Conservation (phyloP, 2,329 filamentous ascomycete species). For the Xylariaceae sp. region DNA sequence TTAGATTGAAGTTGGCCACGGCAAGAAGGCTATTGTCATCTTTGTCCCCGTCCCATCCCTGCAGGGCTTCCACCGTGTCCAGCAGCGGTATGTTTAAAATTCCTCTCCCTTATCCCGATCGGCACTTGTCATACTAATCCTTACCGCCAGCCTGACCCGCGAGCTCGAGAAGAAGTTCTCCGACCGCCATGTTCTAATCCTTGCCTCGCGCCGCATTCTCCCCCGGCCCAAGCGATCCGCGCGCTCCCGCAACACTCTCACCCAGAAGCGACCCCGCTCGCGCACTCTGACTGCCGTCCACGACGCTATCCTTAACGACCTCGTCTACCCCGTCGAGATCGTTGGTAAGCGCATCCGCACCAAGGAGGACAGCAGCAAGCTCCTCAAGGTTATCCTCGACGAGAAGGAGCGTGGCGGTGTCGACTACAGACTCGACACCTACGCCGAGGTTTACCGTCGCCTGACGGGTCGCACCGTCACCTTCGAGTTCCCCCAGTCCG, state of each 20-base stretch:
- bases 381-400: constrained; percentile 97
- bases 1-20: constrained; percentile 99
- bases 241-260: constrained; percentile 93
- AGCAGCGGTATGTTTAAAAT: constrained; percentile 80
- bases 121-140: constrained; percentile 24
- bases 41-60: constrained; percentile 99
- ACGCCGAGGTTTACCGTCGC: constrained; percentile 98
- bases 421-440: constrained; percentile 99
- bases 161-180: constrained; percentile 99
- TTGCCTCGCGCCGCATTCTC: constrained; percentile 97
- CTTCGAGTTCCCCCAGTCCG: constrained; percentile 96
- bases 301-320: constrained; percentile 95
- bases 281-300: constrained; percentile 98
- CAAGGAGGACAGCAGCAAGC: constrained; percentile 98
- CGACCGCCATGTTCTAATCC: constrained; percentile 98
- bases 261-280: constrained; percentile 97
- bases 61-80: constrained; percentile 97
- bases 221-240: constrained; percentile 97
- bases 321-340: constrained; percentile 99
- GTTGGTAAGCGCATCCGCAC: constrained; percentile 98
- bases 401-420: constrained; percentile 99
- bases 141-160: constrained; percentile 76
- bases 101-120: not conserved
- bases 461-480: constrained; percentile 93
- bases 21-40: constrained; percentile 99